Percentiles rank a stretch among this genome's conserved stretches.
phyloP scores from a whole-genome alignment of 179 eudicot genomes.

The Spinacia oleracea region DNA sequence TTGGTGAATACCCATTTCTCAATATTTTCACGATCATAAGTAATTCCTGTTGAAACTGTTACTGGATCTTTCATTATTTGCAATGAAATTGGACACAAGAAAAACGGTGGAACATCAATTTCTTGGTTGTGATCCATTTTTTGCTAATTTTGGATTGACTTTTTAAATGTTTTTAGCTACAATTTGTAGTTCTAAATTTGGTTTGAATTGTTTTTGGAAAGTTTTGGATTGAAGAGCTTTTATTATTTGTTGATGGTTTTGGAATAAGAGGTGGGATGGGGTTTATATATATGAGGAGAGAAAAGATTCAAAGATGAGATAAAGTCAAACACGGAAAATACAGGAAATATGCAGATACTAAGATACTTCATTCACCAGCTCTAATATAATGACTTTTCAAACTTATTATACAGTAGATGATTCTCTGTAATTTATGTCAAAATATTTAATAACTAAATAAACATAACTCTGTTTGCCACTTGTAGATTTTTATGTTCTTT shows the following conservation, averaged over 20 bases:
- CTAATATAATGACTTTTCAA: neutral
- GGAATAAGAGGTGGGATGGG: neutral
- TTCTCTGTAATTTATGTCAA: neutral
- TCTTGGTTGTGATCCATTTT: constrained; percentile 36
- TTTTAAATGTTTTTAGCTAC: neutral
- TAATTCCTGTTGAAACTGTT: constrained; percentile 68
- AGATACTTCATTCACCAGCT: neutral
- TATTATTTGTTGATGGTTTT: constrained; percentile 2
- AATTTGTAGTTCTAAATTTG: too few species aligned
- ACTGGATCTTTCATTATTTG: constrained; percentile 90
- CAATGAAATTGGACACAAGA: constrained; percentile 77
- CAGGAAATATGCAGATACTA: neutral
- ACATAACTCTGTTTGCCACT: neutral
- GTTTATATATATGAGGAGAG: neutral
- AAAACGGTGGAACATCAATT: constrained; percentile 64
- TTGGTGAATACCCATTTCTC: constrained; percentile 64
- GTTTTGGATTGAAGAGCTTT: neutral
- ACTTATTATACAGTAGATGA: neutral
- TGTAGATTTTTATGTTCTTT: too few species aligned
- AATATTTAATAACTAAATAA: too few species aligned
- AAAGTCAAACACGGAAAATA: constrained; percentile 3
- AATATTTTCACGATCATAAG: constrained; percentile 75
- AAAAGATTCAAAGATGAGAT: neutral
- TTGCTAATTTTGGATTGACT: neutral
- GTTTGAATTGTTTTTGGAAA: neutral